Evolutionary conservation across 163 green algal genomes (phyloP).

Genomic region (Scenedesmus sp.): DNA sequence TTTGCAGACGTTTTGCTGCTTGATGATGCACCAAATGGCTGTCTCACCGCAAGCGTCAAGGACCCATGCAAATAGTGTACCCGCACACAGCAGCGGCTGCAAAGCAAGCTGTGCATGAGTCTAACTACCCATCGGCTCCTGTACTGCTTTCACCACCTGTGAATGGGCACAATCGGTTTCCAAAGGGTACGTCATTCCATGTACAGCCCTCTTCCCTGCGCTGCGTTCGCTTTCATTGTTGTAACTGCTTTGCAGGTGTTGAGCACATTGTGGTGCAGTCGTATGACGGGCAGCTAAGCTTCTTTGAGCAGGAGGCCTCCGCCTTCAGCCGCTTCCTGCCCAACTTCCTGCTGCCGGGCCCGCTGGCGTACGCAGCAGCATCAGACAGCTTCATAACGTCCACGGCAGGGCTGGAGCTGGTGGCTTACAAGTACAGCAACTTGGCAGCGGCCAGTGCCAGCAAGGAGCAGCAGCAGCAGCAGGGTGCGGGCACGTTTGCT

Average conservation of each 20-base stretch:
- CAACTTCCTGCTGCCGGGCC: conserved; percentile 72
- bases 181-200: too few relatives aligned
- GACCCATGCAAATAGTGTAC: too few relatives aligned
- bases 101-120: too few relatives aligned
- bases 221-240: too few relatives aligned
- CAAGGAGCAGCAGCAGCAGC: conserved; percentile 47
- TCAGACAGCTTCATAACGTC: conserved; percentile 77
- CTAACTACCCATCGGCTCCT: too few relatives aligned
- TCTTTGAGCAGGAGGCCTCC: conserved; percentile 72
- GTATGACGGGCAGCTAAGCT: conserved; percentile 78
- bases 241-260: conserved; percentile 54
- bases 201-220: neutral
- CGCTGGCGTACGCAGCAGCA: conserved; percentile 60
- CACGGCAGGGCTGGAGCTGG: conserved; percentile 72
- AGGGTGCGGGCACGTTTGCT: neutral
- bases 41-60: too few relatives aligned
- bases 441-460: conserved; percentile 61
- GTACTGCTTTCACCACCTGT: too few relatives aligned
- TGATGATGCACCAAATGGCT: too few relatives aligned
- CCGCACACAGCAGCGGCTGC: too few relatives aligned
- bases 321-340: conserved; percentile 59
- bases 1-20: too few relatives aligned
- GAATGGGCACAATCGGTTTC: too few relatives aligned
- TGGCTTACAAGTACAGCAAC: conserved; percentile 78
- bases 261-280: conserved; percentile 82